Conservation (phyloP, 2,329 filamentous ascomycete genomes). For the Pseudonectria buxi region DNA sequence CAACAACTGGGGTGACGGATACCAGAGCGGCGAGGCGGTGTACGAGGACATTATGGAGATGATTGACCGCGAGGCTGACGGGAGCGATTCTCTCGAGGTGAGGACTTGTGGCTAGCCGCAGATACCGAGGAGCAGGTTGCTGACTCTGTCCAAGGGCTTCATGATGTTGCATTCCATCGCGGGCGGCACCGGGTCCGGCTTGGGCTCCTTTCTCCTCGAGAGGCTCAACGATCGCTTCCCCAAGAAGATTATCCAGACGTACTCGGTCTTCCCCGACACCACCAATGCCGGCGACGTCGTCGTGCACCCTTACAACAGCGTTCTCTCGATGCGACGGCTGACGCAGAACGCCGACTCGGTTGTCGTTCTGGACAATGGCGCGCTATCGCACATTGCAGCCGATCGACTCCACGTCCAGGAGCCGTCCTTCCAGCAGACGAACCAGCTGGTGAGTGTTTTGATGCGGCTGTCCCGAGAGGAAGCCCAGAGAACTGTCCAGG, state of each 20-base stretch:
- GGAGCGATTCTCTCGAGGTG: slow-evolving; percentile 88
- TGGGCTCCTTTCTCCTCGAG: slow-evolving; percentile 92
- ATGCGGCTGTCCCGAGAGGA: not conserved
- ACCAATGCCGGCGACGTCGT: slow-evolving; percentile 84
- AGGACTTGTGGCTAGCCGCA: slow-evolving; percentile 1
- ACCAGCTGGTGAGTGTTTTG: slow-evolving; percentile 65
- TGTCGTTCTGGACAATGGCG: slow-evolving; percentile 93
- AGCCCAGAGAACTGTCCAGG: not conserved
- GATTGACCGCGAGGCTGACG: slow-evolving; percentile 97
- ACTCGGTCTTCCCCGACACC: slow-evolving; percentile 95
- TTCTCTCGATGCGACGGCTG: slow-evolving; percentile 82
- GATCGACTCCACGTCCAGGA: slow-evolving; percentile 92
- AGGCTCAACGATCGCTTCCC: slow-evolving; percentile 94
- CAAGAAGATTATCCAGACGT: slow-evolving; percentile 98
- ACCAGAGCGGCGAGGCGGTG: slow-evolving; percentile 83
- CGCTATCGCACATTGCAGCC: slow-evolving; percentile 85
- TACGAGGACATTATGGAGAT: slow-evolving; percentile 98
- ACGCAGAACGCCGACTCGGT: slow-evolving; percentile 97
- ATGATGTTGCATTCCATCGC: slow-evolving; percentile 99
- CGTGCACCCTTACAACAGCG: slow-evolving; percentile 96
- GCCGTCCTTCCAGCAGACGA: slow-evolving; percentile 94
- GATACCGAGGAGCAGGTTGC: not conserved
- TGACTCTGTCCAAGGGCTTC: slow-evolving; percentile 59
- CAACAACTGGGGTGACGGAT: slow-evolving; percentile 98
- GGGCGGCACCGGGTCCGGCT: slow-evolving; percentile 90